These are phyloP conservation scores for Aspergillus candidus DNA, from an alignment of 2,329 filamentous ascomycete species.

Conservation along the genomic window DNA sequence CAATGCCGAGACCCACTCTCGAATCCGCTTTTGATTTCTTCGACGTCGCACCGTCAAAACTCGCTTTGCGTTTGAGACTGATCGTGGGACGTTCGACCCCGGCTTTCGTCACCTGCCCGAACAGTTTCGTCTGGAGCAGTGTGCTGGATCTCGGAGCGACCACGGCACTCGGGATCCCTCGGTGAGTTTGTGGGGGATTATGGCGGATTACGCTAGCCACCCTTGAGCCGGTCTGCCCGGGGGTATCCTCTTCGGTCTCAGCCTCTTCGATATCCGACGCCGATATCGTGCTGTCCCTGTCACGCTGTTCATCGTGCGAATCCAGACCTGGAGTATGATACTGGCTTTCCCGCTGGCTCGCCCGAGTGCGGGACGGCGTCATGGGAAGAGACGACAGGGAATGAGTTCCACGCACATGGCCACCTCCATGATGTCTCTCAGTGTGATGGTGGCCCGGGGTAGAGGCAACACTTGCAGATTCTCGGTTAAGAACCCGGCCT, in stretches of 20 bases:
- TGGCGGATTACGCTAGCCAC: conserved; percentile 69
- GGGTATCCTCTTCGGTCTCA: conserved; percentile 59
- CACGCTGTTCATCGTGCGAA: conserved; percentile 48
- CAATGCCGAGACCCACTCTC: conserved; percentile 53
- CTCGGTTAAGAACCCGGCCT: conserved; percentile 70
- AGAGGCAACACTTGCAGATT: conserved; percentile 67
- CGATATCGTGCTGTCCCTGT: conserved; percentile 81
- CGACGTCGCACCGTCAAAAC: conserved; percentile 29
- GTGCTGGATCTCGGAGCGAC: conserved; percentile 41
- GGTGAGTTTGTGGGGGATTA: conserved; percentile 40
- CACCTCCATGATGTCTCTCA: conserved; percentile 46
- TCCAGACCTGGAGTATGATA: conserved; percentile 57
- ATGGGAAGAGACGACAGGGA: conserved; percentile 79
- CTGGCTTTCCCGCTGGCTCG: conserved; percentile 44
- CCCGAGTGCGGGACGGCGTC: conserved; percentile 58
- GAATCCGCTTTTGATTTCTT: conserved; percentile 49
- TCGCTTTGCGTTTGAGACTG: conserved; percentile 37
- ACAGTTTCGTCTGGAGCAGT: conserved; percentile 57
- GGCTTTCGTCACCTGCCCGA: conserved; percentile 56
- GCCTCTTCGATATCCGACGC: conserved; percentile 50
- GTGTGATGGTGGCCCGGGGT: conserved; percentile 54
- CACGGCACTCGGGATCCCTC: conserved; percentile 27
- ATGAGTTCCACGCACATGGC: conserved; percentile 69
- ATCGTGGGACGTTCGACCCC: conserved; percentile 32
- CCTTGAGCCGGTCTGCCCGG: conserved; percentile 68